phyloP scores from a whole-genome alignment of 805 yeast species.

The Schwanniomyces polymorphus region DNA sequence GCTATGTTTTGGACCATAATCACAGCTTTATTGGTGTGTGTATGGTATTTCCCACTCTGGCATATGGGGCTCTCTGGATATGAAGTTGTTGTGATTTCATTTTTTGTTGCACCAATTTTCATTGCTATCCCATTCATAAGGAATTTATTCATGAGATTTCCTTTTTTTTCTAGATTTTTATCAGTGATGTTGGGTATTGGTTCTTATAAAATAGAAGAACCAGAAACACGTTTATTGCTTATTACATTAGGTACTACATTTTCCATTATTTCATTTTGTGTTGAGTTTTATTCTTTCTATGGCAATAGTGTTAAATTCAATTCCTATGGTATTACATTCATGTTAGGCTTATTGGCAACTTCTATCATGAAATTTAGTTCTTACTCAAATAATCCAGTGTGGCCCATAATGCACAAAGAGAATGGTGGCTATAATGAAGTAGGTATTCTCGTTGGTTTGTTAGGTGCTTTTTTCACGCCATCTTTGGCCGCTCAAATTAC shows the following conservation, averaged over 20 bases:
- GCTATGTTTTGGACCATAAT: slow-evolving; percentile 82
- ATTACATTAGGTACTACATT: slow-evolving; percentile 68
- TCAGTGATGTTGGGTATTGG: slow-evolving; percentile 72
- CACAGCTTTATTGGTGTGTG: slow-evolving; percentile 79
- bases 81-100: slow-evolving; percentile 63
- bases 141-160: slow-evolving; percentile 37
- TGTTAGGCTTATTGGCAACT: slow-evolving; percentile 72
- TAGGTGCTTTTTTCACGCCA: slow-evolving; percentile 66
- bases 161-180: slow-evolving; percentile 54
- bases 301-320: slow-evolving; percentile 29
- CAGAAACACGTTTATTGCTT: slow-evolving; percentile 66
- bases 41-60: slow-evolving; percentile 99
- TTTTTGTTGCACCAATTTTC: slow-evolving; percentile 59
- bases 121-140: slow-evolving; percentile 44
- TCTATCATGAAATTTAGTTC: slow-evolving; percentile 72
- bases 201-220: slow-evolving; percentile 65
- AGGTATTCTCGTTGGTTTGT: slow-evolving; percentile 64
- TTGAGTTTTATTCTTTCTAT: slow-evolving; percentile 44
- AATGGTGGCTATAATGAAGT: slow-evolving; percentile 85
- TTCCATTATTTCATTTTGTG: slow-evolving; percentile 57
- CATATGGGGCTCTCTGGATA: slow-evolving; percentile 96
- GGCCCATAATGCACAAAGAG: slow-evolving; percentile 88
- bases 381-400: slow-evolving; percentile 88
- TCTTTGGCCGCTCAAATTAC: slow-evolving; percentile 14
- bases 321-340: slow-evolving; percentile 56